Percentiles rank a stretch among this genome's conserved stretches.
Conservation (phyloP, 495 filamentous ascomycete species). For the Extremus antarcticus region DNA sequence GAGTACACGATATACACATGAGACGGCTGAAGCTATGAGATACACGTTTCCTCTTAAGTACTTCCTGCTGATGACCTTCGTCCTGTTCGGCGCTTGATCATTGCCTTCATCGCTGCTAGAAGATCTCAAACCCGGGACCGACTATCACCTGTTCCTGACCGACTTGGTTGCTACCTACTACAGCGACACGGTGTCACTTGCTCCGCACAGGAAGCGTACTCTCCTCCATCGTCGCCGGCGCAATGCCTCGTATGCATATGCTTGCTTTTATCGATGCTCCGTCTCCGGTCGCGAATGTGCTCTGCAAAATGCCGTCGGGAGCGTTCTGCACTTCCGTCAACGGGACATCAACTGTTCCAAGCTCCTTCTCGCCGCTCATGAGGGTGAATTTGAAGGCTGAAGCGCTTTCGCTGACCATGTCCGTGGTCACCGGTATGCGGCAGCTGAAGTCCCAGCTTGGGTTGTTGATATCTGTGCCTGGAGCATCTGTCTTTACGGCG, state of each 20-base stretch:
- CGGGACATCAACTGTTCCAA: constrained; percentile 28
- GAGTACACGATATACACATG: no score
- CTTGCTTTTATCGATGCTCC: constrained; percentile 28
- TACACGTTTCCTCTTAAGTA: no score
- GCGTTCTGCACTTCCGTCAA: constrained; percentile 30
- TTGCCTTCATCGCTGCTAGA: no score
- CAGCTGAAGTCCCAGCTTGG: constrained; percentile 34
- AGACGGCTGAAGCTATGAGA: no score
- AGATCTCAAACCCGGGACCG: no score
- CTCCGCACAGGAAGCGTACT: not conserved
- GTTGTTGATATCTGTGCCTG: constrained; percentile 35
- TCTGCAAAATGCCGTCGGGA: constrained; percentile 25
- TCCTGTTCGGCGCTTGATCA: no score
- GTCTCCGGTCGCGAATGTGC: constrained; percentile 29
- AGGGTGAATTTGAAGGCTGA: constrained; percentile 25
- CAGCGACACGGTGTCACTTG: not conserved
- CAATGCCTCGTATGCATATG: constrained; percentile 18
- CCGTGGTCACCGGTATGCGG: constrained; percentile 26
- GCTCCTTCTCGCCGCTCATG: constrained; percentile 29
- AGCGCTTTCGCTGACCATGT: constrained; percentile 21
- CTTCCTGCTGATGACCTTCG: no score
- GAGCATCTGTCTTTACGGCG: constrained; percentile 25
- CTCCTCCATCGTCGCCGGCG: not conserved
- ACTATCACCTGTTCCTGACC: no score
- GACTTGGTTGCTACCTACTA: not conserved